A percentile compares a stretch with the other conserved stretches of the same genome.
Conservation (phyloP, 2,329 filamentous ascomycete species). For the Elsinoe batatas region DNA sequence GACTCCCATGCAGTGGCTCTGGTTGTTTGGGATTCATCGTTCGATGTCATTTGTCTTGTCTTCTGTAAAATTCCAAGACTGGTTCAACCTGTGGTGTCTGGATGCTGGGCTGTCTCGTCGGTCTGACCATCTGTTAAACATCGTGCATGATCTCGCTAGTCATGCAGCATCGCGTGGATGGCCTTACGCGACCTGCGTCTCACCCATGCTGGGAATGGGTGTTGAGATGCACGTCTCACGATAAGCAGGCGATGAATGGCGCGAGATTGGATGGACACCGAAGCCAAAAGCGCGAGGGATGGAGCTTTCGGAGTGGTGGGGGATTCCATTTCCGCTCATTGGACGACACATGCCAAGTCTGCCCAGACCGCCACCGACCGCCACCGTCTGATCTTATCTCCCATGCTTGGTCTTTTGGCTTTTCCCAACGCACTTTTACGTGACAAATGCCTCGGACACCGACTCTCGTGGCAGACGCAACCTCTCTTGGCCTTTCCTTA, state of each 20-base stretch:
- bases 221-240: conserved; percentile 5
- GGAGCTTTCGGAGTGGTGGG: background rate
- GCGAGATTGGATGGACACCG: background rate
- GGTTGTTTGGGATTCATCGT: background rate
- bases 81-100: background rate
- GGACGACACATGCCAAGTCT: background rate
- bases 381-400: background rate
- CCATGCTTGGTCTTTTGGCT: background rate
- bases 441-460: background rate
- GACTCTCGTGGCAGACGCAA: conserved; percentile 10
- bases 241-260: background rate
- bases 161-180: background rate
- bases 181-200: background rate
- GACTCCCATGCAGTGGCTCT: background rate
- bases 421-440: too few relatives aligned
- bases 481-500: background rate
- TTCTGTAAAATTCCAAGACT: background rate
- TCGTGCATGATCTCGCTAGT: background rate
- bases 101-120: background rate
- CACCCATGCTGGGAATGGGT: background rate
- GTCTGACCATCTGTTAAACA: background rate
- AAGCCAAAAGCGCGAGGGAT: background rate
- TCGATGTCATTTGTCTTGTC: background rate
- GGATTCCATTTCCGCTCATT: background rate
- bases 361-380: background rate